phyloP scores from a whole-genome alignment of 2,329 filamentous ascomycete species.

The Cytospora schulzeri region DNA sequence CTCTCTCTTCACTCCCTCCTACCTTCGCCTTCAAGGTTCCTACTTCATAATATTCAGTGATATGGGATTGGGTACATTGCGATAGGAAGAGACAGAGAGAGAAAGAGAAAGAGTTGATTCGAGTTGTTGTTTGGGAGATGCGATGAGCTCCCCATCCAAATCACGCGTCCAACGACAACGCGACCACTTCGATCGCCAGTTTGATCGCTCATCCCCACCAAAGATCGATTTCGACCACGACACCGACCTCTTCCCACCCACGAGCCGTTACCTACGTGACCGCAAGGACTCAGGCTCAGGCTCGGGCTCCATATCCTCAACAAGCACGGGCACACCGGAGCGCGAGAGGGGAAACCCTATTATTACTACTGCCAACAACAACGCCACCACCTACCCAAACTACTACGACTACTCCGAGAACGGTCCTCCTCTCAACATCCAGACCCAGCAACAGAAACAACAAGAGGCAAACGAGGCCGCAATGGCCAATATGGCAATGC shows the following conservation, averaged over 20 bases:
- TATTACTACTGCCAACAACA: not conserved
- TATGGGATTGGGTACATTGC: too few species aligned
- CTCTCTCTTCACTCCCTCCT: too few species aligned
- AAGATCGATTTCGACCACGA: slow-evolving; percentile 20
- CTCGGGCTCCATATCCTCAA: slow-evolving; percentile 16
- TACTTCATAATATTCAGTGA: too few species aligned
- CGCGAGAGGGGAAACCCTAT: not conserved
- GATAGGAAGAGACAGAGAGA: too few species aligned
- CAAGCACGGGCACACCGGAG: slow-evolving; percentile 2
- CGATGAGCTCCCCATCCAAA: slow-evolving; percentile 25
- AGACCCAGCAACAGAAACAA: not conserved
- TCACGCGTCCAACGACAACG: slow-evolving; percentile 26
- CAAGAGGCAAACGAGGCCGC: not conserved
- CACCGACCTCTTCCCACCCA: slow-evolving; percentile 11
- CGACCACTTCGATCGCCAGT: slow-evolving; percentile 20
- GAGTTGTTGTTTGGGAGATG: too few species aligned
- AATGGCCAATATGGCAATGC: slow-evolving; percentile 28
- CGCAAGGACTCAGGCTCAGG: slow-evolving; percentile 3
- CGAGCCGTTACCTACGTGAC: slow-evolving; percentile 4
- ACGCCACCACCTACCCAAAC: slow-evolving; percentile 17
- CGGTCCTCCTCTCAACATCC: not conserved
- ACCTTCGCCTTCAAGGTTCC: too few species aligned
- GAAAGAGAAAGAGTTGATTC: not conserved
- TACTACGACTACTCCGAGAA: slow-evolving; percentile 26
- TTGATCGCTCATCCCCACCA: slow-evolving; percentile 17